Evolutionary conservation across 1,284 basidiomycete species (phyloP).

Genomic region (Violaceomyces palustris): DNA sequence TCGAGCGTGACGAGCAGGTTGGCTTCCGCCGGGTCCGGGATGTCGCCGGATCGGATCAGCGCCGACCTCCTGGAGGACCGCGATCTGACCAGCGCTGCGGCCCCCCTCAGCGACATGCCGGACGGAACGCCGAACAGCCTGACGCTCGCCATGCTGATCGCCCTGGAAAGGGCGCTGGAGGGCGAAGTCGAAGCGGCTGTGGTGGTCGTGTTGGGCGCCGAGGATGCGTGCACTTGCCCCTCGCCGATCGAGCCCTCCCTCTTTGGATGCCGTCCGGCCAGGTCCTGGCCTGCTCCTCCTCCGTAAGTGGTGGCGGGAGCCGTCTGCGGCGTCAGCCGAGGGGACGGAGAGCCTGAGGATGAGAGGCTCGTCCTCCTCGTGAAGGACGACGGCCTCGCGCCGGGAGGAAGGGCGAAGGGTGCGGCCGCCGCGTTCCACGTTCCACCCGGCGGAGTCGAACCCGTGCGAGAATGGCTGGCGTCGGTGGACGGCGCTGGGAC

Average conservation of each 20-base stretch:
- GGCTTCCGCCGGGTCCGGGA: constrained; percentile 60
- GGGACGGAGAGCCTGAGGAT: constrained; percentile 24
- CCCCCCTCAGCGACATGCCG: constrained; percentile 43
- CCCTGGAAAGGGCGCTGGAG: constrained; percentile 61
- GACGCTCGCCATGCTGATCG: constrained; percentile 80
- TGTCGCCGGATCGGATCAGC: constrained; percentile 19
- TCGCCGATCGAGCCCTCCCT: constrained; percentile 1
- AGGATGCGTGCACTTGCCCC: neutral
- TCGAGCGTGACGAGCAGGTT: constrained; percentile 71
- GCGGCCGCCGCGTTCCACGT: constrained; percentile 10
- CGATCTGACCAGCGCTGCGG: constrained; percentile 40
- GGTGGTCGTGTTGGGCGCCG: neutral
- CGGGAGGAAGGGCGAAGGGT: constrained; percentile 36
- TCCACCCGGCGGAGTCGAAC: neutral
- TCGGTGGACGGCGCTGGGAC: neutral
- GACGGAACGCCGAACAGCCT: constrained; percentile 72
- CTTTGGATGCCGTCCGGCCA: neutral
- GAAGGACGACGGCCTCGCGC: constrained; percentile 25
- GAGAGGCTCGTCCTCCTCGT: constrained; percentile 27
- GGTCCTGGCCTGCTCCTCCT: neutral
- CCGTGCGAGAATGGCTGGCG: neutral
- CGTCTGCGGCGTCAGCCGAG: constrained; percentile 15
- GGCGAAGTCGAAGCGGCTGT: too few relatives aligned
- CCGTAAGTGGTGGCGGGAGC: neutral
- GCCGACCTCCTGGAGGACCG: constrained; percentile 40